Conservation (phyloP, 495 filamentous ascomycete genomes). For the Neurospora discreta region DNA sequence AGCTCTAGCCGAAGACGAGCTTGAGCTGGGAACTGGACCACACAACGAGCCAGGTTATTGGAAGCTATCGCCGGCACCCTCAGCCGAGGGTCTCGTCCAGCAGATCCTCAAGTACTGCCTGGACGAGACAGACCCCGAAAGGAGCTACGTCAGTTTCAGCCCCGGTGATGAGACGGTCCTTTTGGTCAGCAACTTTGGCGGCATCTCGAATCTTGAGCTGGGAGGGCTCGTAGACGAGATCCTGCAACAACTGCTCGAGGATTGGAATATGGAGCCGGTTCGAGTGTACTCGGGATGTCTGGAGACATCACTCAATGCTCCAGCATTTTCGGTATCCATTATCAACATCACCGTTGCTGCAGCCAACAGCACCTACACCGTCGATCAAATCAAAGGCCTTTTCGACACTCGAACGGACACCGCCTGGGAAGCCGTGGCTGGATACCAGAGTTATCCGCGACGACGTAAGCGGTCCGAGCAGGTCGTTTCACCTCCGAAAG, state of each 20-base stretch:
- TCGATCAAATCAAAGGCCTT: conserved; percentile 40
- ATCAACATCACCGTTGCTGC: conserved; percentile 42
- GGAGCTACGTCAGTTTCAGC: conserved; percentile 48
- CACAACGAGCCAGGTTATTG: conserved; percentile 52
- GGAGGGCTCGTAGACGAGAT: conserved; percentile 45
- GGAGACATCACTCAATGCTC: conserved; percentile 52
- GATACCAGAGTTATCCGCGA: conserved; percentile 17
- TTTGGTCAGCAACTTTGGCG: conserved; percentile 53
- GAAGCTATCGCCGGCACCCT: conserved; percentile 44
- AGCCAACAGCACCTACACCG: conserved; percentile 27
- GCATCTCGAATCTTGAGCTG: conserved; percentile 50
- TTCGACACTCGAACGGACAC: conserved; percentile 45
- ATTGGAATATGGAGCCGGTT: conserved; percentile 33
- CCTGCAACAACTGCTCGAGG: conserved; percentile 33
- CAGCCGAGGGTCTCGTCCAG: conserved; percentile 40
- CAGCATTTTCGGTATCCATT: conserved; percentile 50
- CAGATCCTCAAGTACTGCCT: conserved; percentile 43
- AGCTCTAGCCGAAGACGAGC: conserved; percentile 31
- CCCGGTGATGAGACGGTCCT: conserved; percentile 43
- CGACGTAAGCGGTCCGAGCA: conserved; percentile 30
- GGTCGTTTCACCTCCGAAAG: conserved; percentile 27
- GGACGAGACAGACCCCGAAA: conserved; percentile 43
- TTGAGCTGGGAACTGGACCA: conserved; percentile 50
- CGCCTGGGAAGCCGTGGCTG: conserved; percentile 36
- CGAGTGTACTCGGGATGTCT: conserved; percentile 36